Base-by-base conservation (phyloP, 805 yeast species). In the Pichia cabralensis region DNA sequence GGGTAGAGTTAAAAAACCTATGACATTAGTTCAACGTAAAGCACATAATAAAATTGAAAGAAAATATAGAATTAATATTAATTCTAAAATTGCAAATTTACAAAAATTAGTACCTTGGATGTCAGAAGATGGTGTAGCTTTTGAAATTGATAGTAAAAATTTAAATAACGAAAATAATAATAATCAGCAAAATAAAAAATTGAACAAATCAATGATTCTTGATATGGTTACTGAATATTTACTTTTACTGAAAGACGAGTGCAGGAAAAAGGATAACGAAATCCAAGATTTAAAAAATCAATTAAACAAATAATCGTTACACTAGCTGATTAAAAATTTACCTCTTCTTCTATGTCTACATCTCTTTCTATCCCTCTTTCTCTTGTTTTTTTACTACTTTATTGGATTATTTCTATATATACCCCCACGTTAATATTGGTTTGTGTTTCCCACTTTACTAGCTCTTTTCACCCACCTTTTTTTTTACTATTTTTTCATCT, bases 11-110 rank as follows among this genome's bases (percentile, higher is more conserved):
- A 50, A 49, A 32, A 53, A 49, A 24, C 54, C 55, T 29, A 50
- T 53, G 54, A 53, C 53, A 2, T 31, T 44, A 12, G 46, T 47
- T 8, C 85, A 78, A 55, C 75, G 77, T 45, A 73, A 73, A 46
- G 83, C 83, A 0, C 88, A 79, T 50, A 78, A 78, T 58, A 74
- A 72, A 54, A 76, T 79, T 42, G 86, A 79, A 49, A 75, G 78
- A 50, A 68, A 77, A 39, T 78, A 79, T 53, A 61, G 85, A 51
- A 76, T 76, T 40, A 78, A 78, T 53, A 76, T 79, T 52, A 78
- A 78, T 50, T 72, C 80, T 10, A 78, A 76, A 52, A 79, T 79
- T 36, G 80, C 80, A 4, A 74, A 75, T 21, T 56, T 78, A 35
- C 82, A 76, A 49, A 69, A 68, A 46, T 63, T 78, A 17, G 77